Evolutionary conservation across 108 stramenopile species (phyloP).

Genomic region (Phaeodactylum tricornutum): DNA sequence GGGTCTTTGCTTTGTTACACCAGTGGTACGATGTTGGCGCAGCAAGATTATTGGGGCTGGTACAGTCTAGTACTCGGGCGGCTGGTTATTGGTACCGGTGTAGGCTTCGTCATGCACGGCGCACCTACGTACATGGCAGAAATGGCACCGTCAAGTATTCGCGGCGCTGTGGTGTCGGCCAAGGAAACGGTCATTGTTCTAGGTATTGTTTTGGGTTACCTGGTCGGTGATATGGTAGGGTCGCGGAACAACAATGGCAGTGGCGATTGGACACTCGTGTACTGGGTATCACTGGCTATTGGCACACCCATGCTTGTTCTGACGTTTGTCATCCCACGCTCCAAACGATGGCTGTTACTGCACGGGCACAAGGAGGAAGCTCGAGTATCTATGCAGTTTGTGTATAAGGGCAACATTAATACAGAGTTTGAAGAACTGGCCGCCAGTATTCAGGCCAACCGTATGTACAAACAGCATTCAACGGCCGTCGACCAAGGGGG

Average conservation of each 20-base stretch:
- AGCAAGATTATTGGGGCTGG: constrained; percentile 23
- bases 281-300: constrained; percentile 15
- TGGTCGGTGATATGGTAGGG: constrained; percentile 31
- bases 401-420: constrained; percentile 25
- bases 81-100: constrained; percentile 50
- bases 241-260: constrained; percentile 4
- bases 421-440: constrained; percentile 27
- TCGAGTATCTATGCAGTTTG: constrained; percentile 30
- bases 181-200: constrained; percentile 78
- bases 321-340: constrained; percentile 31
- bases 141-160: constrained; percentile 50
- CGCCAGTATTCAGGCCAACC: constrained; percentile 4
- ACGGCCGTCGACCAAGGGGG: neutral
- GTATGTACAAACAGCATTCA: too few relatives aligned
- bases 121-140: constrained; percentile 77
- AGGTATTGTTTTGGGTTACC: constrained; percentile 63
- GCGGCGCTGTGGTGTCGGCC: constrained; percentile 54
- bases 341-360: constrained; percentile 32
- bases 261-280: constrained; percentile 9
- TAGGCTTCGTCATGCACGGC: constrained; percentile 64
- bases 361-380: constrained; percentile 26
- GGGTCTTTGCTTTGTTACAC: constrained; percentile 33
- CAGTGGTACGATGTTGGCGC: constrained; percentile 16
- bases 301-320: constrained; percentile 22
- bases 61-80: constrained; percentile 31